A percentile compares a stretch with the other conserved stretches of the same genome.
These are phyloP conservation scores for Verruconis gallopava DNA, from an alignment of 2,329 filamentous ascomycete genomes.

Conservation along the genomic window DNA sequence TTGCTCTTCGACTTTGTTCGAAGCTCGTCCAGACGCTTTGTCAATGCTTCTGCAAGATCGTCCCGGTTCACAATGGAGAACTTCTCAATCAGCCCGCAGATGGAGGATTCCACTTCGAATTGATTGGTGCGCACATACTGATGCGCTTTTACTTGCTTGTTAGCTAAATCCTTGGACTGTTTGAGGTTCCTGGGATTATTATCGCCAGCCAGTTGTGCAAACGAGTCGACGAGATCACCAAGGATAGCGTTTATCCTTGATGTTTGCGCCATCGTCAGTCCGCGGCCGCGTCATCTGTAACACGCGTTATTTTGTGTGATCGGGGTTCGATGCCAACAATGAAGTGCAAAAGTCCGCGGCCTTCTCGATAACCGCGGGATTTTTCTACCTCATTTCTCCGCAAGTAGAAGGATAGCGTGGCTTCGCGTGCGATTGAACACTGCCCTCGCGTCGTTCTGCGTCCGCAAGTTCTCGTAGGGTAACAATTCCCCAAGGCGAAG, in stretches of 20 bases:
- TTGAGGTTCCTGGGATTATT: constrained; percentile 22
- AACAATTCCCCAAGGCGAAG: too few species aligned
- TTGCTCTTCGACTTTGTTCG: constrained; percentile 36
- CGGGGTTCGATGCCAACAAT: too few species aligned
- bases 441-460: too few species aligned
- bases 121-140: constrained; percentile 35
- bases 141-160: constrained; percentile 26
- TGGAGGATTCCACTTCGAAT: constrained; percentile 31
- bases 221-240: constrained; percentile 55
- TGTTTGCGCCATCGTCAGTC: constrained; percentile 8
- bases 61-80: constrained; percentile 72
- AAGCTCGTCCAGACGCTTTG: constrained; percentile 46
- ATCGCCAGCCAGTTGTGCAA: constrained; percentile 38
- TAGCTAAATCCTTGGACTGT: constrained; percentile 26
- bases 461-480: too few species aligned
- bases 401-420: too few species aligned
- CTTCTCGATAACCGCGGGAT: too few species aligned
- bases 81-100: constrained; percentile 59
- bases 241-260: constrained; percentile 38
- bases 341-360: too few species aligned
- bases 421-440: too few species aligned
- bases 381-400: too few species aligned
- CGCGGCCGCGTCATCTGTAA: background rate
- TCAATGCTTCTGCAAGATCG: constrained; percentile 58
- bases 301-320: too few species aligned